phyloP scores from a whole-genome alignment of 129 eudicot genomes.

The Arctium minus region DNA sequence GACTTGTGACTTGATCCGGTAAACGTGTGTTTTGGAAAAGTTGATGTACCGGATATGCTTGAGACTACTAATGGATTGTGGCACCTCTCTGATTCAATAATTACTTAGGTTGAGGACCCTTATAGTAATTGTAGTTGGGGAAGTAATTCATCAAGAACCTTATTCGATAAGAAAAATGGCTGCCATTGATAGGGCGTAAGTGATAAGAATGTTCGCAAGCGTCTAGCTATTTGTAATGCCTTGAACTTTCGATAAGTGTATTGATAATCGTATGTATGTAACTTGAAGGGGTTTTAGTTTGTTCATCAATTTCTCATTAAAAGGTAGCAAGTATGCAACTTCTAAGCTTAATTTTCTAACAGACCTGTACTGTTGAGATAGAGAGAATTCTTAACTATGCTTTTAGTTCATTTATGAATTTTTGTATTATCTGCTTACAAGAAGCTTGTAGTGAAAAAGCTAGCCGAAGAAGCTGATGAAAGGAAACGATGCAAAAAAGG shows the following conservation, averaged over 20 bases:
- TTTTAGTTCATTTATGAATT: too few species aligned
- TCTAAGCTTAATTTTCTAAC: too few species aligned
- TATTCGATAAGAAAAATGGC: neutral
- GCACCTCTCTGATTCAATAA: neutral
- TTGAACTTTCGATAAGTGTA: constrained; percentile 2
- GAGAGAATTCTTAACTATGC: too few species aligned
- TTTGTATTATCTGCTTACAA: too few species aligned
- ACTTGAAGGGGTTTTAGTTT: too few species aligned
- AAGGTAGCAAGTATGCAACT: too few species aligned
- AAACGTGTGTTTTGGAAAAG: constrained; percentile 19
- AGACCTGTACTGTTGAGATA: too few species aligned
- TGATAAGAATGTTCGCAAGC: constrained; percentile 36
- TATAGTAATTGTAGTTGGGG: constrained; percentile 3
- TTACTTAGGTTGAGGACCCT: constrained; percentile 9
- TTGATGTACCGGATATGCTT: constrained; percentile 32
- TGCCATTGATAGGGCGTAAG: neutral
- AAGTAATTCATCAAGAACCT: neutral
- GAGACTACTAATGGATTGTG: constrained; percentile 23
- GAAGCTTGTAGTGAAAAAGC: too few species aligned
- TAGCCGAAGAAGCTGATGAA: too few species aligned
- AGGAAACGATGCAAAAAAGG: too few species aligned
- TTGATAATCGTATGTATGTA: too few species aligned
- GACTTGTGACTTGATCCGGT: constrained; percentile 26
- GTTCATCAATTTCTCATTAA: too few species aligned
- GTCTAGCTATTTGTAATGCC: constrained; percentile 15